Percentiles rank a stretch among this genome's conserved stretches.
These are phyloP conservation scores for Zygosaccharomyces pseudobailii DNA, from an alignment of 1,139 yeast genomes.

Conservation along the genomic window DNA sequence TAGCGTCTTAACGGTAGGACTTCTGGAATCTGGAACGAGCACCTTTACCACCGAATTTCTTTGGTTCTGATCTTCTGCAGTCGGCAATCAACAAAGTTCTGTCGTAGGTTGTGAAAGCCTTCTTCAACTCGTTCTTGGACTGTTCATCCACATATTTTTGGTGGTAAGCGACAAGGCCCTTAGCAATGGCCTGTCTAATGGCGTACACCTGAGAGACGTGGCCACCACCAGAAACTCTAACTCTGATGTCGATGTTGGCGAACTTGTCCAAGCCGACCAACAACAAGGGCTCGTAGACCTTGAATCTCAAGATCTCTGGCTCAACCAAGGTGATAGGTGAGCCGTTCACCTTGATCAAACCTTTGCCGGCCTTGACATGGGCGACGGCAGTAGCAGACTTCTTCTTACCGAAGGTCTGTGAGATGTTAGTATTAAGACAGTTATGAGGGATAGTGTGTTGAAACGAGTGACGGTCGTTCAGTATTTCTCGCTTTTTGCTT, in stretches of 20 bases:
- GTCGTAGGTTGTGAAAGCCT: slow-evolving; percentile 96
- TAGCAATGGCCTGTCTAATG: slow-evolving; percentile 99
- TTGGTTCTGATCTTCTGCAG: slow-evolving; percentile 99
- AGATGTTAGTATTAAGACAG: neutral
- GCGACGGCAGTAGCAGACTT: slow-evolving; percentile 99
- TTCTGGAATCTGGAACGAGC: slow-evolving; percentile 99
- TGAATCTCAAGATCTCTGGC: slow-evolving; percentile 99
- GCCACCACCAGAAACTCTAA: slow-evolving; percentile 99
- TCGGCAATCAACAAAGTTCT: slow-evolving; percentile 99
- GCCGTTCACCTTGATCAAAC: slow-evolving; percentile 98
- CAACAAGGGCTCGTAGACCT: slow-evolving; percentile 98
- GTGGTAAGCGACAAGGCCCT: slow-evolving; percentile 99
- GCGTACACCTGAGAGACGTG: slow-evolving; percentile 99
- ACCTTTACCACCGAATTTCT: slow-evolving; percentile 99
- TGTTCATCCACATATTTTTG: slow-evolving; percentile 99
- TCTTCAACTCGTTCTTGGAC: slow-evolving; percentile 98
- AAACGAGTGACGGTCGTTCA: neutral
- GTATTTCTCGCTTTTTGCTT: neutral
- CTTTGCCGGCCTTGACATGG: slow-evolving; percentile 98
- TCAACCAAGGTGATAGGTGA: slow-evolving; percentile 98
- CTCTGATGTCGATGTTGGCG: slow-evolving; percentile 97
- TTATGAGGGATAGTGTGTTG: neutral
- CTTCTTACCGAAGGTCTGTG: slow-evolving; percentile 98
- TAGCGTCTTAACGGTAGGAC: slow-evolving; percentile 87
- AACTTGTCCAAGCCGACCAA: slow-evolving; percentile 98